Base-by-base conservation (phyloP, 176 grass and related monocot genomes). In the Puccinellia tenuiflora region DNA sequence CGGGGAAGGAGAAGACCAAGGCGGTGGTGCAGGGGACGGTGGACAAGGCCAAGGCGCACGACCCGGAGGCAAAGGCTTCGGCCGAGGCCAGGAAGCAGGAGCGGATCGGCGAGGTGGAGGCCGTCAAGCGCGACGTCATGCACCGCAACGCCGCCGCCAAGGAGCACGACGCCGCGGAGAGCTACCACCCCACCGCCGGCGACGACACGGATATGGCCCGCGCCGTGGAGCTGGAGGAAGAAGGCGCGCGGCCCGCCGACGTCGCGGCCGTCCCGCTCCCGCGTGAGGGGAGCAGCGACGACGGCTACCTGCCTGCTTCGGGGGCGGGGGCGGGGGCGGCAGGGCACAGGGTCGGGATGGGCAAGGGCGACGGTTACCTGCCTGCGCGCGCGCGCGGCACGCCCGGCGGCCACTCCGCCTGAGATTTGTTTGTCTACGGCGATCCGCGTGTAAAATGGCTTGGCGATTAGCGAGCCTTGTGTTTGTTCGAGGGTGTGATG, bases 1-100 rank as follows among this genome's bases (percentile, higher is more conserved):
- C 89, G 4, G 51, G 85, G 9, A 84, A 80, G 85, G 89, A 91
- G 89, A 91, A 91, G 76, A 26, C 69, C 52, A 76, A 77, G 40
- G 89, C 81, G n/a, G 80, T 86, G 25, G 68, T 84, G 24, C 48
- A 87, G 75, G 89, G 34, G 52, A 76, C 31, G 76, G 52, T 30
- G 51, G 70, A 83, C n/a, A 90, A 90, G 89, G 30, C 18, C 13
- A 60, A 43, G 40, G 85, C 67, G 20, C 51, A 7, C 39, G 84
- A 83, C 48, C 85, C 84, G 5, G 31, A 16, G 5, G 81, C 78
- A 37, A 84, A 81, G 68, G 81, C 52, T 1, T 40, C 50, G 18
- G 76, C 85, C 6, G 85, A 87, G 38, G 77, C 60, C 25, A 55
- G 48, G 60, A 81, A 69, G 82, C 29, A 61, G 60, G 84, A 84